Percentiles rank a stretch among this genome's conserved stretches.
Conservation (phyloP, 495 filamentous ascomycete genomes). For the Neurospora terricola region DNA sequence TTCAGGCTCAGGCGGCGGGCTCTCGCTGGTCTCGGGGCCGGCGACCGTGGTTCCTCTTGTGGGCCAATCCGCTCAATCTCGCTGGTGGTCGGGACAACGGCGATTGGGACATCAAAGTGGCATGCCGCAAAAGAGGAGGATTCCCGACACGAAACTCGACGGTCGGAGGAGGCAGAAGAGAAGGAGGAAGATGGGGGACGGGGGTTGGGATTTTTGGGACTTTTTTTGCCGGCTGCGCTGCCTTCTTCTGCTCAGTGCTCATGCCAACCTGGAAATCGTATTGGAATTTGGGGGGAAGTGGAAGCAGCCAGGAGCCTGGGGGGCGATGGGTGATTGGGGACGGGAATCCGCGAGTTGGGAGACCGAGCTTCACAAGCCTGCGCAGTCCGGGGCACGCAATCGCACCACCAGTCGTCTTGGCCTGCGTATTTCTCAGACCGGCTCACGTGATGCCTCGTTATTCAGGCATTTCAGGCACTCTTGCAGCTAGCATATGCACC, state of each 20-base stretch:
- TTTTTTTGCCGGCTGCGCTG: conserved; percentile 23
- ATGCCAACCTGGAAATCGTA: not conserved
- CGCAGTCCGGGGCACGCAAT: conserved; percentile 3
- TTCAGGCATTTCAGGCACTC: conserved; percentile 19
- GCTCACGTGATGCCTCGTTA: conserved; percentile 7
- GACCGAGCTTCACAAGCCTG: conserved; percentile 14
- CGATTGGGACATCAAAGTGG: conserved; percentile 24
- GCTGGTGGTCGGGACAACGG: conserved; percentile 22
- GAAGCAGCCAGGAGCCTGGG: conserved; percentile 11
- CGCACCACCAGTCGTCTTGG: not conserved
- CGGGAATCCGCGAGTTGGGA: conserved; percentile 14
- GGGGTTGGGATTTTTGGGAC: conserved; percentile 29
- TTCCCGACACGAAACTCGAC: conserved; percentile 15
- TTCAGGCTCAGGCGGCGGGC: not conserved
- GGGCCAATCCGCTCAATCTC: conserved; percentile 22
- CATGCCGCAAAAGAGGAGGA: conserved; percentile 23
- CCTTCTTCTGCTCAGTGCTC: not conserved
- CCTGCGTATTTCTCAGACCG: conserved; percentile 25
- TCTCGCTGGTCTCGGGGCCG: conserved; percentile 1
- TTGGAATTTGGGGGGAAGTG: conserved; percentile 23
- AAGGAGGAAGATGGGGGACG: conserved; percentile 15
- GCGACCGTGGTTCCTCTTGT: conserved; percentile 1
- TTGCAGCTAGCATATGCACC: conserved; percentile 18
- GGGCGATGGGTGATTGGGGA: conserved; percentile 21
- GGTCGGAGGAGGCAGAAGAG: conserved; percentile 15